A percentile compares a stretch with the other conserved stretches of the same genome.
phyloP scores from a whole-genome alignment of 1,284 basidiomycete species.

The Vanrija pseudolonga region DNA sequence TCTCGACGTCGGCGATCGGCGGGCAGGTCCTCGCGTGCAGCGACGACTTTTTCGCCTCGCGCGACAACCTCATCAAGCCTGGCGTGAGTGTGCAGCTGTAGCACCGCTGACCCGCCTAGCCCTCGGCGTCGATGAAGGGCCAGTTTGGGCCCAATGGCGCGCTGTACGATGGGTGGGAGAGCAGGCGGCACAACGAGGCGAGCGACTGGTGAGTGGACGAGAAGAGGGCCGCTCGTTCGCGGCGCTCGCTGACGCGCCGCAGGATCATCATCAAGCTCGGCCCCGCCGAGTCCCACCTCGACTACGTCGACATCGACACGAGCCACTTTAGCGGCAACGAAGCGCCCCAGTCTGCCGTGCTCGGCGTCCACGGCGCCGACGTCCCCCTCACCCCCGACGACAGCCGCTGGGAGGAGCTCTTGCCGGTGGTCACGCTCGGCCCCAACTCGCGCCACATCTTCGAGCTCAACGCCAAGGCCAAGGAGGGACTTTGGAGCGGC shows the following conservation, averaged over 20 bases:
- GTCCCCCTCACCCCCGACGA: slow-evolving; percentile 22
- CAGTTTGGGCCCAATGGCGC: slow-evolving; percentile 96
- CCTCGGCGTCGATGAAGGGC: slow-evolving; percentile 77
- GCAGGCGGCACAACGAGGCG: slow-evolving; percentile 74
- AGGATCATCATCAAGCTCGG: slow-evolving; percentile 91
- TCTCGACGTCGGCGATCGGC: slow-evolving; percentile 83
- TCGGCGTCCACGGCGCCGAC: slow-evolving; percentile 56
- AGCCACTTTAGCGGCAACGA: slow-evolving; percentile 97
- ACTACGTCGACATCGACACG: slow-evolving; percentile 94
- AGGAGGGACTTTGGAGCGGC: slow-evolving; percentile 62
- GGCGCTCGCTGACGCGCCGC: too few species aligned
- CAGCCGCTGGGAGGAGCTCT: slow-evolving; percentile 65
- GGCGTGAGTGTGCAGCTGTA: slow-evolving; percentile 55
- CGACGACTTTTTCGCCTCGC: slow-evolving; percentile 94
- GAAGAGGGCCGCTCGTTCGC: too few species aligned
- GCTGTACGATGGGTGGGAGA: slow-evolving; percentile 93
- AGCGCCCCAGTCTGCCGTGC: slow-evolving; percentile 73
- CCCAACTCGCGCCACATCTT: slow-evolving; percentile 85
- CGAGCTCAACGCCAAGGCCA: slow-evolving; percentile 50
- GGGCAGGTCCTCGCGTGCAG: slow-evolving; percentile 72
- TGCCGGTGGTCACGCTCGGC: slow-evolving; percentile 69
- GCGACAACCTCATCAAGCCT: slow-evolving; percentile 75
- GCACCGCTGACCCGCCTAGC: slow-evolving; percentile 31
- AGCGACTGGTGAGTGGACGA: slow-evolving; percentile 75
- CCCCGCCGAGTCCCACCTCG: slow-evolving; percentile 62